A percentile compares a stretch with the other conserved stretches of the same genome.
Conservation (phyloP, 2,329 filamentous ascomycete genomes). For the Ambrosiella xylebori region DNA sequence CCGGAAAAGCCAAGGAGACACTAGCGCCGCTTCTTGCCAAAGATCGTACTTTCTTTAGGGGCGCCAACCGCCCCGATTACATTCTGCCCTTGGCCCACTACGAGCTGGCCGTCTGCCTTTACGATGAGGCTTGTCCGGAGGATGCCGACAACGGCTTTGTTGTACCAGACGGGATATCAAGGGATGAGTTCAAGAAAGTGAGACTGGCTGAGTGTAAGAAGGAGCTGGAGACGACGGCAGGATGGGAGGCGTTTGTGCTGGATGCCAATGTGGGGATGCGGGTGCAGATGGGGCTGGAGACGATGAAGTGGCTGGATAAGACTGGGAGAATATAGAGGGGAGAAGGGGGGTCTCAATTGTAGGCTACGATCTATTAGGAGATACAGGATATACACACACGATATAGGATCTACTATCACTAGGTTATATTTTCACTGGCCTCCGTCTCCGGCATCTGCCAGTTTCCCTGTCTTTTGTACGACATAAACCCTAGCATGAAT, state of each 20-base stretch:
- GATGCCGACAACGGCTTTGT: slow-evolving; percentile 8
- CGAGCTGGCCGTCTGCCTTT: slow-evolving; percentile 68
- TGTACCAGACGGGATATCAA: background rate
- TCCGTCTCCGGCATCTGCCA: too few relatives aligned
- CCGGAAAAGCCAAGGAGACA: slow-evolving; percentile 46
- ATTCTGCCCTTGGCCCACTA: slow-evolving; percentile 60
- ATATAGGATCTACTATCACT: background rate
- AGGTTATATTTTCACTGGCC: too few relatives aligned
- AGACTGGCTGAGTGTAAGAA: slow-evolving; percentile 44
- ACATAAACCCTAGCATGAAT: too few relatives aligned
- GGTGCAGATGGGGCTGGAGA: slow-evolving; percentile 51
- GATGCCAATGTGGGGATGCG: slow-evolving; percentile 61
- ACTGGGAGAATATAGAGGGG: slow-evolving; percentile 13
- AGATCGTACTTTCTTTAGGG: slow-evolving; percentile 39
- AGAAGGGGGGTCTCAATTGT: background rate
- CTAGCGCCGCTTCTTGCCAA: slow-evolving; percentile 48
- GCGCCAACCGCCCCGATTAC: slow-evolving; percentile 50
- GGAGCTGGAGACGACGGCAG: slow-evolving; percentile 48
- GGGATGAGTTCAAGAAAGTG: slow-evolving; percentile 23
- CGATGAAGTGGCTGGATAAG: slow-evolving; percentile 38
- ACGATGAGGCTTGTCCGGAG: slow-evolving; percentile 45
- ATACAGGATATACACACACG: background rate
- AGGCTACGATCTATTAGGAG: background rate
- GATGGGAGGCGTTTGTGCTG: slow-evolving; percentile 55
- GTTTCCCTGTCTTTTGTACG: too few relatives aligned